A percentile compares a stretch with the other conserved stretches of the same genome.
phyloP scores from a whole-genome alignment of 2,329 filamentous ascomycete species.

The Neurospora sp. region DNA sequence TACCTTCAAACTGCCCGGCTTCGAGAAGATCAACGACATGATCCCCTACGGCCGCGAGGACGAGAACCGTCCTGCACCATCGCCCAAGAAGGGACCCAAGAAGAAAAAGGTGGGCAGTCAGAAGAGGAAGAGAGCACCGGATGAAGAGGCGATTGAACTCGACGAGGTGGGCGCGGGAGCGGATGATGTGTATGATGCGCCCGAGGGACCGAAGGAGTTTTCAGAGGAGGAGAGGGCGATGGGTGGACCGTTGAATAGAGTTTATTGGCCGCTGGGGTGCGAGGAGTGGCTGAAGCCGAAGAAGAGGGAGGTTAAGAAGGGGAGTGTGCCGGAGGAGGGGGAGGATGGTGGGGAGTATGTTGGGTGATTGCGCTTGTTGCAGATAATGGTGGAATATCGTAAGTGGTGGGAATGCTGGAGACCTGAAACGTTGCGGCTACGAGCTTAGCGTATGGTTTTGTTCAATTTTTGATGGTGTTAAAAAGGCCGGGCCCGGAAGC shows the following conservation, averaged over 20 bases:
- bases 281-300: slow-evolving; percentile 81
- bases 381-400: too few relatives aligned
- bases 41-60: slow-evolving; percentile 68
- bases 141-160: slow-evolving; percentile 26
- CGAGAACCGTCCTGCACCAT: slow-evolving; percentile 50
- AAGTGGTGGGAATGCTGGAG: too few relatives aligned
- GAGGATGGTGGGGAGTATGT: slow-evolving; percentile 9
- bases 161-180: slow-evolving; percentile 14
- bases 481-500: too few relatives aligned
- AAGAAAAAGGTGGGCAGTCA: slow-evolving; percentile 25
- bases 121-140: slow-evolving; percentile 27
- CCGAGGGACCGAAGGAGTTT: slow-evolving; percentile 35
- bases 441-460: too few relatives aligned
- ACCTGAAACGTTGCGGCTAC: too few relatives aligned
- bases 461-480: too few relatives aligned
- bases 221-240: slow-evolving; percentile 66
- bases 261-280: slow-evolving; percentile 86
- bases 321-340: slow-evolving; percentile 23
- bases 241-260: slow-evolving; percentile 72
- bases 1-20: slow-evolving; percentile 74
- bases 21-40: slow-evolving; percentile 65
- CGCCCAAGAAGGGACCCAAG: slow-evolving; percentile 32
- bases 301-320: slow-evolving; percentile 56
- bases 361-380: not conserved
- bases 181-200: slow-evolving; percentile 17